These are phyloP conservation scores for Corylus heterophylla DNA, from an alignment of 306 rosid species.

Conservation along the genomic window DNA sequence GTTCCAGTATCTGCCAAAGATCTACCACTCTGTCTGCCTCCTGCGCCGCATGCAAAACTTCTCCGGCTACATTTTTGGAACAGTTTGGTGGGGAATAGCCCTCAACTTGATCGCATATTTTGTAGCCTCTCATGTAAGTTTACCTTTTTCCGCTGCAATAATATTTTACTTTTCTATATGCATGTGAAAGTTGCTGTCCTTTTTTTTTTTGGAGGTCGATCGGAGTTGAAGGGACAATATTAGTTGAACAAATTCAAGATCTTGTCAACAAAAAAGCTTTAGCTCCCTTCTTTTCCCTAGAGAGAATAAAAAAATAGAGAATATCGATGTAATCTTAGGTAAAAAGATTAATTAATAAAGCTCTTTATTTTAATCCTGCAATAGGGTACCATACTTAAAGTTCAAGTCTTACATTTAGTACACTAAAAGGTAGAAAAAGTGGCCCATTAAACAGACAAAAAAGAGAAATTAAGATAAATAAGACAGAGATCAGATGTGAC, in stretches of 20 bases:
- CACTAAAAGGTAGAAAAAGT: background rate
- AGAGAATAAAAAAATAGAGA: background rate
- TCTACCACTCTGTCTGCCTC: constrained; percentile 73
- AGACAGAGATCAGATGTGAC: background rate
- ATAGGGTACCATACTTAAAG: background rate
- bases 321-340: background rate
- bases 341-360: background rate
- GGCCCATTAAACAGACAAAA: background rate
- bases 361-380: background rate
- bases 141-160: background rate
- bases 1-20: constrained; percentile 86
- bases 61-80: constrained; percentile 81
- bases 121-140: constrained; percentile 93
- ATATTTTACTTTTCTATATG: background rate
- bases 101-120: constrained; percentile 90
- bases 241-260: background rate
- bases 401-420: background rate
- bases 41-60: constrained; percentile 84
- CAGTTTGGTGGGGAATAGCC: constrained; percentile 98
- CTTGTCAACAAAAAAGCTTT: too few relatives aligned
- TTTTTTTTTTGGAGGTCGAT: background rate
- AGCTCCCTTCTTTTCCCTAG: background rate
- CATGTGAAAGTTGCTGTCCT: background rate
- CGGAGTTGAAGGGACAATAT: background rate
- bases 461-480: background rate